Conservation (phyloP, 2,329 filamentous ascomycete species). For the Aspergillus pseudoviridinutans region DNA sequence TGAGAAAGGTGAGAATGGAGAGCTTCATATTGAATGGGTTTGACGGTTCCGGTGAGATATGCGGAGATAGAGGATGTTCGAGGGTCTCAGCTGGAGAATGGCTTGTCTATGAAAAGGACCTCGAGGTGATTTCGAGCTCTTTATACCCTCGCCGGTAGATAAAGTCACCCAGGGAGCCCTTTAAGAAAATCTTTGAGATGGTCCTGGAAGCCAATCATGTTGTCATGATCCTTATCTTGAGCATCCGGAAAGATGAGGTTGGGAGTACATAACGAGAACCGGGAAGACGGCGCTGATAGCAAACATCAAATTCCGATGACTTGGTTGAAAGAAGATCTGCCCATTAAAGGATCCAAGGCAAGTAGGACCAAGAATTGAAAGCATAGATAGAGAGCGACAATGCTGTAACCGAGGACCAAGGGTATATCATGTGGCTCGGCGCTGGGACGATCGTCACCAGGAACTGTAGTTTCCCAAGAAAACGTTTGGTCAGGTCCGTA, state of each 20-base stretch:
- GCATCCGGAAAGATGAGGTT: neutral
- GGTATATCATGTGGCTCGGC: neutral
- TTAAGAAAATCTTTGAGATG: neutral
- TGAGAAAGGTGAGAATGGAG: slow-evolving; percentile 26
- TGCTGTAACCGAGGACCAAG: neutral
- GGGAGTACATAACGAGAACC: neutral
- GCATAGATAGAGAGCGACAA: neutral
- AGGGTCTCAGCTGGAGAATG: neutral
- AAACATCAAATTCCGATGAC: neutral
- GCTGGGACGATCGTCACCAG: neutral
- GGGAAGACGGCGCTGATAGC: neutral
- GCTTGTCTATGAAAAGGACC: neutral
- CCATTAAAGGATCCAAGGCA: neutral
- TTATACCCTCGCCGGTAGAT: slow-evolving; percentile 4
- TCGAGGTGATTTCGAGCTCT: neutral
- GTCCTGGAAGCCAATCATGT: neutral
- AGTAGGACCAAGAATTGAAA: neutral
- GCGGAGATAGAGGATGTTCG: neutral
- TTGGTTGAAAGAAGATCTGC: neutral
- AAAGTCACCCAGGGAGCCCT: neutral
- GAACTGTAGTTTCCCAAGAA: neutral
- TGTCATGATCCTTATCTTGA: neutral
- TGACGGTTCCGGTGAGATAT: slow-evolving; percentile 7
- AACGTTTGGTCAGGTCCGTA: neutral
- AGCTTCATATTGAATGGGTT: slow-evolving; percentile 21